A percentile compares a stretch with the other conserved stretches of the same genome.
Evolutionary conservation across 352 stramenopile genomes (phyloP).

Genomic region (Globisporangium uncinulatum): DNA sequence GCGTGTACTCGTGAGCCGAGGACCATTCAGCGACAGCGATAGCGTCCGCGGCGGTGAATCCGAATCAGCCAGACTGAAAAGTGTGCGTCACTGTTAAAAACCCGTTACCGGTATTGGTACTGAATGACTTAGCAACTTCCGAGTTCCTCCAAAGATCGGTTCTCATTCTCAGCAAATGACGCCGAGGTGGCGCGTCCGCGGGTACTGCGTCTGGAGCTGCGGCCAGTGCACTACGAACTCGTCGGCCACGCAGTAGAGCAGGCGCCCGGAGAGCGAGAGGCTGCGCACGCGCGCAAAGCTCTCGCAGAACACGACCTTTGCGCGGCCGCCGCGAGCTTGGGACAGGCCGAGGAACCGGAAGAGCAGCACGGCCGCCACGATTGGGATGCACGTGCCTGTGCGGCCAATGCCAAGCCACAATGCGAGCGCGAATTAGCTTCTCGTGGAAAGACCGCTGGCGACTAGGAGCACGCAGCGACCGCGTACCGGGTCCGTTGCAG

Average conservation of each 20-base stretch:
- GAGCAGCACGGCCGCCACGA: conserved; percentile 84
- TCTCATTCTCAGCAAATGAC: conserved; percentile 74
- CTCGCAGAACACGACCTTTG: conserved; percentile 92
- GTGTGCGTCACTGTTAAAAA: too few species aligned
- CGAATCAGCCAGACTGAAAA: too few species aligned
- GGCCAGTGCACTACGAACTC: conserved; percentile 95
- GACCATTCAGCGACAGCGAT: too few species aligned
- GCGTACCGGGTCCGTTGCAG: conserved; percentile 88
- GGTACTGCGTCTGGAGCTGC: conserved; percentile 81
- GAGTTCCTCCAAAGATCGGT: too few species aligned
- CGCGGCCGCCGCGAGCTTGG: conserved; percentile 17
- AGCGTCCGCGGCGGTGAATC: too few species aligned
- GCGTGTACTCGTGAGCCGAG: conserved; percentile 6
- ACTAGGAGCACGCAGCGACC: neutral
- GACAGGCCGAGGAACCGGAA: conserved; percentile 74
- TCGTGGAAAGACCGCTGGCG: too few species aligned
- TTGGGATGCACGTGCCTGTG: conserved; percentile 91
- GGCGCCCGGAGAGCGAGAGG: conserved; percentile 90
- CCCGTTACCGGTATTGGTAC: too few species aligned
- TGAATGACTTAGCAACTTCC: too few species aligned
- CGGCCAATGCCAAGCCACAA: too few species aligned
- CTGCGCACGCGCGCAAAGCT: conserved; percentile 91
- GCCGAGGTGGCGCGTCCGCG: conserved; percentile 80
- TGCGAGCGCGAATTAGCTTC: too few species aligned
- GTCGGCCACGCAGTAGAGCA: conserved; percentile 92